A percentile compares a stretch with the other conserved stretches of the same genome.
These are phyloP conservation scores for Sporothrix brunneoviolacea DNA, from an alignment of 2,329 filamentous ascomycete genomes.

Conservation along the genomic window DNA sequence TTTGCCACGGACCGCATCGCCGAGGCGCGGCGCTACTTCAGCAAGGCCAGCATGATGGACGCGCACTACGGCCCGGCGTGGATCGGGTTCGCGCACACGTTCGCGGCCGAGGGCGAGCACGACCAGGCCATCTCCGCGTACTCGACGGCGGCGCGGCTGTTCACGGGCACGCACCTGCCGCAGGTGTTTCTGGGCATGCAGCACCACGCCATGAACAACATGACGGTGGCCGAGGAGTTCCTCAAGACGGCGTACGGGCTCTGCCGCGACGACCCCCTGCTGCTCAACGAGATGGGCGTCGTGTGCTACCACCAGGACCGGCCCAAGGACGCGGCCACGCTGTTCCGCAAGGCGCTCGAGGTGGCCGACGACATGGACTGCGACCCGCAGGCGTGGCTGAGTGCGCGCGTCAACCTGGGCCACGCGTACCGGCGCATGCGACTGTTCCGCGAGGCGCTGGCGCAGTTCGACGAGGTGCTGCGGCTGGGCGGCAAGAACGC, in stretches of 20 bases:
- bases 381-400: constrained; percentile 74
- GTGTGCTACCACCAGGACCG: constrained; percentile 91
- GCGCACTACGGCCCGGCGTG: constrained; percentile 94
- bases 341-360: constrained; percentile 71
- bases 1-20: constrained; percentile 82
- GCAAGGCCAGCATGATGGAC: constrained; percentile 95
- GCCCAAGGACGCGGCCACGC: constrained; percentile 64
- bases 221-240: constrained; percentile 89
- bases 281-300: constrained; percentile 92
- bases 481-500: constrained; percentile 74
- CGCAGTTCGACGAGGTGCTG: constrained; percentile 80
- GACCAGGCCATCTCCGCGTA: constrained; percentile 98
- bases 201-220: constrained; percentile 91
- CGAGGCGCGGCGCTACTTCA: constrained; percentile 92
- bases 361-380: constrained; percentile 76
- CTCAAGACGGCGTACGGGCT: constrained; percentile 80
- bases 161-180: constrained; percentile 93
- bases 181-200: constrained; percentile 98
- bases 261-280: constrained; percentile 76
- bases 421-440: constrained; percentile 75
- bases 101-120: constrained; percentile 94
- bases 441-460: constrained; percentile 63
- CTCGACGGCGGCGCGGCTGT: constrained; percentile 86
- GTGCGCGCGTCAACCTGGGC: constrained; percentile 80
- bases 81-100: constrained; percentile 98